phyloP scores from a whole-genome alignment of 257 asterid species.

The Solanum lignicaule region DNA sequence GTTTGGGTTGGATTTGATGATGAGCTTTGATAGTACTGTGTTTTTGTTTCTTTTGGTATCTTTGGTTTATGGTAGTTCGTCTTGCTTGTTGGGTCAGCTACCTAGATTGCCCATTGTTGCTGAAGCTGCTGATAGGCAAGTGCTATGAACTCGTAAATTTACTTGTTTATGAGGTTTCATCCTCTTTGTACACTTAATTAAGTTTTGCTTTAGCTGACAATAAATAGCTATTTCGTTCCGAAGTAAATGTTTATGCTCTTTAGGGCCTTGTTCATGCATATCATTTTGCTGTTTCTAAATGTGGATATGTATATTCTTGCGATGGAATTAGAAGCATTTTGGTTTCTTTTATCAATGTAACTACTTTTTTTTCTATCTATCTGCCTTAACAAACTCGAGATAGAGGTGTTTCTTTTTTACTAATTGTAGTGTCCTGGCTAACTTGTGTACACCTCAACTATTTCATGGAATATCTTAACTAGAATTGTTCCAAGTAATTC shows the following conservation, averaged over 20 bases:
- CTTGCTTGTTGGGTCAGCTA: slow-evolving; percentile 71
- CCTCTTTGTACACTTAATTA: not conserved
- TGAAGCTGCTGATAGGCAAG: slow-evolving; percentile 99
- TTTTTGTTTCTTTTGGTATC: slow-evolving; percentile 68
- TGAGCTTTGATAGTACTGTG: slow-evolving; percentile 95
- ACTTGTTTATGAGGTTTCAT: not conserved
- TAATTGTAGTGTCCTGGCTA: not conserved
- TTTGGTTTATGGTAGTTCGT: slow-evolving; percentile 71
- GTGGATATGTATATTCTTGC: not conserved
- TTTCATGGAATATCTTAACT: not conserved
- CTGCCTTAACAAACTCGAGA: not conserved
- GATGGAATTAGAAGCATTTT: not conserved
- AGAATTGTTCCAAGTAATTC: not conserved
- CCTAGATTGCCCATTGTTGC: slow-evolving; percentile 95
- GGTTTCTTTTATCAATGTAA: not conserved
- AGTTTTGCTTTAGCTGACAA: not conserved
- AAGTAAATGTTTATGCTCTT: not conserved
- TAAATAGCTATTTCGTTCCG: not conserved
- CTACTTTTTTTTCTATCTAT: not conserved
- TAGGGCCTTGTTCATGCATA: not conserved
- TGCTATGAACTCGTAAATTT: slow-evolving; percentile 15
- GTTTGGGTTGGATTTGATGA: slow-evolving; percentile 71
- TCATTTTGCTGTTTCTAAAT: not conserved
- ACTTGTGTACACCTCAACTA: not conserved
- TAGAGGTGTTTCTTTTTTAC: not conserved